A percentile compares a stretch with the other conserved stretches of the same genome.
Evolutionary conservation across 2,329 filamentous ascomycete species (phyloP).

Genomic region (Microascus cirrosus): DNA sequence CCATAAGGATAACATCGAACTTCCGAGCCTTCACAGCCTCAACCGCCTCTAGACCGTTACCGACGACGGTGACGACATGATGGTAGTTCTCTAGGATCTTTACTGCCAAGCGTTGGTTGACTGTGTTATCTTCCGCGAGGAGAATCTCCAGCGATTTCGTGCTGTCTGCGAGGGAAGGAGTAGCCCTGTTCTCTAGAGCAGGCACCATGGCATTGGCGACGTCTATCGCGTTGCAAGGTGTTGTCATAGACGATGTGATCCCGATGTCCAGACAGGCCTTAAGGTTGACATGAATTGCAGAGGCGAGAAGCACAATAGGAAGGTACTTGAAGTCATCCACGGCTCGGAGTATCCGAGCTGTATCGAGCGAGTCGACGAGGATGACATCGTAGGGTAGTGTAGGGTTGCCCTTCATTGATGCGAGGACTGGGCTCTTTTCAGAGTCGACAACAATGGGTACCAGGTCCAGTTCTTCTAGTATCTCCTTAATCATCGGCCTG

Average conservation of each 20-base stretch:
- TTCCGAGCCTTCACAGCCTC: conserved; percentile 85
- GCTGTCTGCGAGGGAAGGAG: conserved; percentile 83
- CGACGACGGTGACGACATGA: conserved; percentile 82
- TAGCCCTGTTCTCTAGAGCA: conserved; percentile 84
- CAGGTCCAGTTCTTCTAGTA: conserved; percentile 70
- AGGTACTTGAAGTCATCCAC: conserved; percentile 97
- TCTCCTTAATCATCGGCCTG: conserved; percentile 63
- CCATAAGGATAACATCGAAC: conserved; percentile 97
- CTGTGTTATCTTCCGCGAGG: conserved; percentile 90
- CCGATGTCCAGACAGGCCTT: conserved; percentile 91
- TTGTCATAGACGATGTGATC: conserved; percentile 99
- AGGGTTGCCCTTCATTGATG: conserved; percentile 38
- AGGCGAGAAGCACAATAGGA: conserved; percentile 84
- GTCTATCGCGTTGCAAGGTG: conserved; percentile 86
- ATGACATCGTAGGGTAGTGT: conserved; percentile 83
- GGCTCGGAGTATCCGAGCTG: conserved; percentile 71
- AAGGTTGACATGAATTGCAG: conserved; percentile 79
- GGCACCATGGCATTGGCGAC: conserved; percentile 94
- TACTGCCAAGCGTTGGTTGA: conserved; percentile 91
- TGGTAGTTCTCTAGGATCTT: conserved; percentile 98
- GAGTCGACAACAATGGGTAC: conserved; percentile 75
- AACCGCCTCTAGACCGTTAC: conserved; percentile 87
- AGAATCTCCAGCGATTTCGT: conserved; percentile 93
- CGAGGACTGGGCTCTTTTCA: conserved; percentile 52
- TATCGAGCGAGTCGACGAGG: conserved; percentile 87